Percentiles rank a stretch among this genome's conserved stretches.
phyloP scores from a whole-genome alignment of 192 early-diverging fungal genomes.

The Powellomyces hirtus region DNA sequence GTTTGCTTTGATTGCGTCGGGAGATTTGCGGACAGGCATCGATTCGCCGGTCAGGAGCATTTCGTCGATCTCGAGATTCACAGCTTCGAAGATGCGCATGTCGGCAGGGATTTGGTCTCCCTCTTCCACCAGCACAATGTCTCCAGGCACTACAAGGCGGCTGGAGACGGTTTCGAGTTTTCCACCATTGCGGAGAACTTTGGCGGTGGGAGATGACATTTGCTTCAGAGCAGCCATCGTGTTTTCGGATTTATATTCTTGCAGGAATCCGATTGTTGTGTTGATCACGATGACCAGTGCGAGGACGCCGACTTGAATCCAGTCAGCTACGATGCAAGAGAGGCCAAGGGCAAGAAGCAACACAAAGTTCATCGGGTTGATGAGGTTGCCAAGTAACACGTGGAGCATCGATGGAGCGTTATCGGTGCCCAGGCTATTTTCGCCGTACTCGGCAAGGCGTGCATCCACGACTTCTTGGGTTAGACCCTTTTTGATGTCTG shows the following conservation, averaged over 20 bases:
- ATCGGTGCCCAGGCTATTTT: slow-evolving; percentile 26
- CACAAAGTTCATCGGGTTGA: slow-evolving; percentile 44
- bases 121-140: slow-evolving; percentile 63
- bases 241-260: slow-evolving; percentile 17
- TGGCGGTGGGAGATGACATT: slow-evolving; percentile 63
- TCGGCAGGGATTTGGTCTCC: slow-evolving; percentile 81
- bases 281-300: slow-evolving; percentile 10
- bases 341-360: slow-evolving; percentile 32
- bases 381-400: slow-evolving; percentile 34
- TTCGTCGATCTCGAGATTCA: slow-evolving; percentile 39
- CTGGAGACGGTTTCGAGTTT: slow-evolving; percentile 45
- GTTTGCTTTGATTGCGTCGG: neutral
- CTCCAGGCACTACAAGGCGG: slow-evolving; percentile 71
- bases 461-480: neutral
- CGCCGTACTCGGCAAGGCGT: slow-evolving; percentile 13
- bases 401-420: slow-evolving; percentile 27
- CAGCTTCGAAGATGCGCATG: slow-evolving; percentile 53
- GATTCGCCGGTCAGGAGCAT: slow-evolving; percentile 45
- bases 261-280: slow-evolving; percentile 13
- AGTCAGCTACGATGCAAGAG: slow-evolving; percentile 25
- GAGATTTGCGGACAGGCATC: slow-evolving; percentile 28
- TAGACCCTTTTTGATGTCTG: slow-evolving; percentile 19
- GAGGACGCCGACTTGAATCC: slow-evolving; percentile 7
- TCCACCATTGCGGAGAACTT: slow-evolving; percentile 71
- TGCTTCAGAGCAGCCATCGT: slow-evolving; percentile 43